Conservation (phyloP, 2,329 filamentous ascomycete genomes). For the Fusarium abutilonis region DNA sequence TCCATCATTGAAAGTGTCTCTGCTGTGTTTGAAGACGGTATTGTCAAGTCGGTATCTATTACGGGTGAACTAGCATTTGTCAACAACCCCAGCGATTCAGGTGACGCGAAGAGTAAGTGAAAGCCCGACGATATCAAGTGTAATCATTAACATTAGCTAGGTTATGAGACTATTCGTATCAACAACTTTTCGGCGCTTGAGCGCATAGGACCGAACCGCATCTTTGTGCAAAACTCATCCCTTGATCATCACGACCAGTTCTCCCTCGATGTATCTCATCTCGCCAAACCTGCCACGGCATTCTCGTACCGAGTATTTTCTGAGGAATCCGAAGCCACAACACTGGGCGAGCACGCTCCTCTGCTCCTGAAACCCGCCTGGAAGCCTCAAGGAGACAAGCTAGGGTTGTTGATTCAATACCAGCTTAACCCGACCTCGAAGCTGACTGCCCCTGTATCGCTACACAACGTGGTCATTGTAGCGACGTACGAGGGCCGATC, state of each 20-base stretch:
- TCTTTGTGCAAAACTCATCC: slow-evolving; percentile 79
- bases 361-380: slow-evolving; percentile 78
- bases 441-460: slow-evolving; percentile 55
- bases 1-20: slow-evolving; percentile 94
- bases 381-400: slow-evolving; percentile 85
- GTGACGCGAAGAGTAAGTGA: slow-evolving; percentile 60
- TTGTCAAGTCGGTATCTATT: slow-evolving; percentile 75
- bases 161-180: slow-evolving; percentile 76
- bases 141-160: slow-evolving; percentile 47
- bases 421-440: slow-evolving; percentile 77
- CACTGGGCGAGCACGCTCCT: slow-evolving; percentile 69
- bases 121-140: background rate
- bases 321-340: slow-evolving; percentile 62
- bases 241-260: slow-evolving; percentile 80
- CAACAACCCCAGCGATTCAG: slow-evolving; percentile 69
- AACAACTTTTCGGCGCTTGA: slow-evolving; percentile 91
- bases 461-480: slow-evolving; percentile 78
- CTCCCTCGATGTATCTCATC: slow-evolving; percentile 74
- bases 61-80: slow-evolving; percentile 90
- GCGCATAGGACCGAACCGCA: slow-evolving; percentile 91
- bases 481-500: slow-evolving; percentile 77
- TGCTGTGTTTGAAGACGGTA: slow-evolving; percentile 80
- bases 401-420: slow-evolving; percentile 88
- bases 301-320: slow-evolving; percentile 93
- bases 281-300: slow-evolving; percentile 79